Evolutionary conservation across 2,329 filamentous ascomycete species (phyloP), one percentile per base, ranked within the genome.

Genomic region (Microascus cirrosus): DNA sequence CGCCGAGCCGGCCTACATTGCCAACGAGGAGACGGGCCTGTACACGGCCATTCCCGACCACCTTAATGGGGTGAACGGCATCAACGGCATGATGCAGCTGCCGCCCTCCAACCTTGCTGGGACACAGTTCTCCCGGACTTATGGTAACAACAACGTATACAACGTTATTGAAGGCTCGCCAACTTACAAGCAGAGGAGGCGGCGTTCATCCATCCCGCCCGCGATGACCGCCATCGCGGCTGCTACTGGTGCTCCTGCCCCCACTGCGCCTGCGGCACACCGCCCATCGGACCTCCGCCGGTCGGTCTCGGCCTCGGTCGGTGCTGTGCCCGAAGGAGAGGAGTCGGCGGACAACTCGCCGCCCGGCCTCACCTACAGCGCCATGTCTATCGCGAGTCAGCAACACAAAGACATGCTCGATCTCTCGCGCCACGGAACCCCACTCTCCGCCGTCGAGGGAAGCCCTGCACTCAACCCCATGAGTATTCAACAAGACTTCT

Each of bases 81-180:
- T 95, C 68, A 90, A 93, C 69, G 87, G 89, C 58, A 88, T 97
- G 81, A 91, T 96, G 75, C 90, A 95, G 70, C 79, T 96, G 53
- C 91, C 91, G 20, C 88, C 89, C 4, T 91, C 91, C 15, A 94
- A 93, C 71, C 74, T 96, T 61, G 83, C 86, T 58, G 89, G 86
- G 34, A 83, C 86, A 54, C 89, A 92, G 67, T 96, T 90, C 73
- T 83, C 86, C 28, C 84, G 88, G 53, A 83, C 86, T 35, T 90
- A 90, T 64, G 80, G 79, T 60, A 70, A 77, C 56, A 87, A 86
- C 71, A 95, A 90, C 70, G 89, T 94, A 64, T 96, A 95, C 77
- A 93, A 90, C 54, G 92, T 96, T 55, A 94, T 97, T 68, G 94
- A 99, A 76, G 94, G 94, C 54, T 99, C 94, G 32, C 94, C 94